A percentile compares a stretch with the other conserved stretches of the same genome.
Evolutionary conservation across 2,329 filamentous ascomycete species (phyloP).

Genomic region (Cytospora chrysosperma): DNA sequence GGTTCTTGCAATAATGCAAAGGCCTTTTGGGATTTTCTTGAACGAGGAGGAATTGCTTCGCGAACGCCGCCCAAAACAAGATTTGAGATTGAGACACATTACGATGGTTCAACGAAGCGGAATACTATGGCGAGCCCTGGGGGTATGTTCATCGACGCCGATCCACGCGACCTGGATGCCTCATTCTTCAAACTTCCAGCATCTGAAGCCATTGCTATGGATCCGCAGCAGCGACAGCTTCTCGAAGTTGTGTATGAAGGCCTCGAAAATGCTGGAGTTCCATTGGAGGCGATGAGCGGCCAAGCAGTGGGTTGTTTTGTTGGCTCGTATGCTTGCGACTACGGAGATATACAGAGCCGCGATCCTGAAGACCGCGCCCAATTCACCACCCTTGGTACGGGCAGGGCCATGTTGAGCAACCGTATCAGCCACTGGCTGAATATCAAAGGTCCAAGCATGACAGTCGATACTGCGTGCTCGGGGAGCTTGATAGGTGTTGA

Average conservation of each 20-base stretch:
- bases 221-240: slow-evolving; percentile 43
- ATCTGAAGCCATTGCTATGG: slow-evolving; percentile 40
- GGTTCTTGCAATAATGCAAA: slow-evolving; percentile 35
- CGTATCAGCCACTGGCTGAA: slow-evolving; percentile 40
- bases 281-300: slow-evolving; percentile 28
- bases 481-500: slow-evolving; percentile 46
- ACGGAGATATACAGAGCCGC: not conserved
- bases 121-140: slow-evolving; percentile 33
- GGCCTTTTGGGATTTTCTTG: slow-evolving; percentile 40
- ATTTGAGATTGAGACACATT: slow-evolving; percentile 37
- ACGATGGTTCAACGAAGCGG: slow-evolving; percentile 37
- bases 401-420: slow-evolving; percentile 37
- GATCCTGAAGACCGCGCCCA: slow-evolving; percentile 6
- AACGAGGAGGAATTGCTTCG: slow-evolving; percentile 33
- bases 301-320: slow-evolving; percentile 34
- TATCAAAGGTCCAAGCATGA: slow-evolving; percentile 41
- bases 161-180: slow-evolving; percentile 38
- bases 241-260: slow-evolving; percentile 44
- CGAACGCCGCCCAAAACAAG: slow-evolving; percentile 31
- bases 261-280: slow-evolving; percentile 38
- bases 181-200: slow-evolving; percentile 41
- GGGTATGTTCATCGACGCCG: slow-evolving; percentile 31
- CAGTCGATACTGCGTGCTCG: slow-evolving; percentile 52
- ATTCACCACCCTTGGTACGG: slow-evolving; percentile 33
- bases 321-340: slow-evolving; percentile 27